These are phyloP conservation scores for Boletus sp. DNA, from an alignment of 768 basidiomycete genomes.

Conservation along the genomic window DNA sequence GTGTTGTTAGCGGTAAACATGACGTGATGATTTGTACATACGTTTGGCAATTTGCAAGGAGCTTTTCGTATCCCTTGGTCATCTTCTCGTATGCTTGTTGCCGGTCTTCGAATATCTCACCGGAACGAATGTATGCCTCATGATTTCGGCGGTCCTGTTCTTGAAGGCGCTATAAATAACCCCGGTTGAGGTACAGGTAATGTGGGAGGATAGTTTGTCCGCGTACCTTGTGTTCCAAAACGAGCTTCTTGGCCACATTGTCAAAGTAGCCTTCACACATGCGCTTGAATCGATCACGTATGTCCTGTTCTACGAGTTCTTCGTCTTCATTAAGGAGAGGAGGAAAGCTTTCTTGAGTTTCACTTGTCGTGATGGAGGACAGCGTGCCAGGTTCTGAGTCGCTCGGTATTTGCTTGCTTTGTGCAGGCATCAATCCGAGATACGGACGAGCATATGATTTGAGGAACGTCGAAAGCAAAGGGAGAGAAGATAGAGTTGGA, in stretches of 20 bases:
- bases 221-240: conserved; percentile 85
- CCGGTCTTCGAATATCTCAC: conserved; percentile 98
- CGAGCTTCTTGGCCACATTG: conserved; percentile 84
- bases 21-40: conserved; percentile 36
- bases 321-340: conserved; percentile 50
- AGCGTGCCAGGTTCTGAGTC: conserved; percentile 56
- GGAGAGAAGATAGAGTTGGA: conserved; percentile 81
- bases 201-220: not conserved
- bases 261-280: conserved; percentile 96
- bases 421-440: conserved; percentile 68
- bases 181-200: not conserved
- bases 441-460: conserved; percentile 90
- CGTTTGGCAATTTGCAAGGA: conserved; percentile 87
- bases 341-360: conserved; percentile 40
- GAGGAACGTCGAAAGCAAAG: conserved; percentile 87
- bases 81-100: conserved; percentile 99
- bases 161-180: conserved; percentile 71
- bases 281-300: conserved; percentile 84
- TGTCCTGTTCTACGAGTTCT: conserved; percentile 81
- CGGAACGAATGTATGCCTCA: conserved; percentile 98
- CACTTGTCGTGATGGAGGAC: conserved; percentile 37
- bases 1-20: conserved; percentile 9
- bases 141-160: conserved; percentile 96
- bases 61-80: conserved; percentile 92
- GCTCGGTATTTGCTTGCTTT: conserved; percentile 57